Evolutionary conservation across 2,329 filamentous ascomycete genomes (phyloP).

Genomic region (Ophiostoma novo-ulmi): DNA sequence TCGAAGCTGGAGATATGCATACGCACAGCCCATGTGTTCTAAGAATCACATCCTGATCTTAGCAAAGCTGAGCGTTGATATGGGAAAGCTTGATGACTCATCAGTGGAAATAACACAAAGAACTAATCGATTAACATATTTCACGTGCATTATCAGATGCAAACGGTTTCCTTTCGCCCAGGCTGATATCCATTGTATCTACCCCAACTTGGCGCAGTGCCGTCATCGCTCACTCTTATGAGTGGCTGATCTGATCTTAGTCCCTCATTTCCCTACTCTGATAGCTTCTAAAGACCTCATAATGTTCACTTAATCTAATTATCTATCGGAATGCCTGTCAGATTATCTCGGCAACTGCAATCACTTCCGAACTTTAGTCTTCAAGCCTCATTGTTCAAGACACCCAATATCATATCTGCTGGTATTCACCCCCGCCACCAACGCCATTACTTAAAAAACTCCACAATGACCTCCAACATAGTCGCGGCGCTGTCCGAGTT

Average conservation of each 20-base stretch:
- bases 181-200: neutral
- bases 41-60: neutral
- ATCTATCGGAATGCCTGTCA: neutral
- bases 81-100: neutral
- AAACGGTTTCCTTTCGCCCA: neutral
- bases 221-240: neutral
- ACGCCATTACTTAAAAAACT: neutral
- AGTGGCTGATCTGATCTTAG: neutral
- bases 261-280: neutral
- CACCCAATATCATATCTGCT: neutral
- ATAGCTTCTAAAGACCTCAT: neutral
- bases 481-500: slow-evolving; percentile 34
- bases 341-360: neutral
- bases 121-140: neutral
- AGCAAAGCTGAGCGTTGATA: neutral
- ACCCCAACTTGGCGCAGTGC: neutral
- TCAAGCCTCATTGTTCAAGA: neutral
- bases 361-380: neutral
- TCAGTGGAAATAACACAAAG: neutral
- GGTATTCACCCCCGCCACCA: neutral
- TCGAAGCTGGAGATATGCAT: too few relatives aligned
- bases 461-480: slow-evolving; percentile 23
- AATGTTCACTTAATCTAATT: neutral
- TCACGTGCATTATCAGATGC: slow-evolving; percentile 9
- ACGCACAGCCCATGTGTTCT: too few relatives aligned